phyloP scores from a whole-genome alignment of 768 basidiomycete genomes.

The Cantharellus cinnabarinus region DNA sequence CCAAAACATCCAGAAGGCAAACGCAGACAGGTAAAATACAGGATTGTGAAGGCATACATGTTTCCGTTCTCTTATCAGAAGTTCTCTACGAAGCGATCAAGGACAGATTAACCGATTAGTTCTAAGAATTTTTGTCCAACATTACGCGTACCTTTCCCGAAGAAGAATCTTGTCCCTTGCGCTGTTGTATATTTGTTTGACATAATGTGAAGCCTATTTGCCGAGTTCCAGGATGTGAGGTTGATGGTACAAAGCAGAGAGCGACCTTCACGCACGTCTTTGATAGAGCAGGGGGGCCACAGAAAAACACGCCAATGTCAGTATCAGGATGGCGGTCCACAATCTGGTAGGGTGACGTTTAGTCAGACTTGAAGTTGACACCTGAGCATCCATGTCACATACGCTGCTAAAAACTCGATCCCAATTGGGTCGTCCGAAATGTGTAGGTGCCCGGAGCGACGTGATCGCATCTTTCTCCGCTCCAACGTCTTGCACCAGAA shows the following conservation, averaged over 20 bases:
- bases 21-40: no score
- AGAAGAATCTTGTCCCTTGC: conserved; percentile 69
- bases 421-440: conserved; percentile 83
- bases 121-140: no score
- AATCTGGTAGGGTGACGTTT: conserved; percentile 30
- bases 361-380: conserved; percentile 9
- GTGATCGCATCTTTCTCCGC: conserved; percentile 87
- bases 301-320: conserved; percentile 87
- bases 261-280: conserved; percentile 16
- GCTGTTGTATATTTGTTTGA: conserved; percentile 71
- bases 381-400: conserved; percentile 2
- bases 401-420: conserved; percentile 37
- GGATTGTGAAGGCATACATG: no score
- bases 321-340: conserved; percentile 69
- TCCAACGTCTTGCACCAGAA: conserved; percentile 82
- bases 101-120: no score
- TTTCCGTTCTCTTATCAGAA: no score
- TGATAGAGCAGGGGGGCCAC: conserved; percentile 58
- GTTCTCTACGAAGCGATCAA: no score
- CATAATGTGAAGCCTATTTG: conserved; percentile 40
- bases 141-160: conserved; percentile 37
- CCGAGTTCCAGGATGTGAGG: no score
- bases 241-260: no score
- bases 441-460: conserved; percentile 71
- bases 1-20: no score